Conservation (phyloP, 148 eudicot genomes). For the Rhododendron ferrugineum region DNA sequence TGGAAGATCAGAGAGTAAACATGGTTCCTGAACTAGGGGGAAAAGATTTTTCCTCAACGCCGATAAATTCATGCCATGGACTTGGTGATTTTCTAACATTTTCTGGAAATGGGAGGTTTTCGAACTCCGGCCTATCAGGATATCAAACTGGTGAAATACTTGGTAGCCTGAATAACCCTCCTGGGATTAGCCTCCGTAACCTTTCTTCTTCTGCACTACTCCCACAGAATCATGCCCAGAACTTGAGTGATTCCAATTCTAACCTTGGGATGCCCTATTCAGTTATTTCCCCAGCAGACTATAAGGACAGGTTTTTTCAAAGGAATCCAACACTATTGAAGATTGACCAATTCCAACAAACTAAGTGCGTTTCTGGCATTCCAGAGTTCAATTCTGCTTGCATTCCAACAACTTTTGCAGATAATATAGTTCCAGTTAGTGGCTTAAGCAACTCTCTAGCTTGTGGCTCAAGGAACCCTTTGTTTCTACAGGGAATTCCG, state of each 20-base stretch:
- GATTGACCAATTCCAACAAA: constrained; percentile 32
- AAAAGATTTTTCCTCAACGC: constrained; percentile 36
- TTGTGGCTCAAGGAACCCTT: constrained; percentile 13
- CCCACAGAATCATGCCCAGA: constrained; percentile 37
- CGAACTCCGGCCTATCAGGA: constrained; percentile 23
- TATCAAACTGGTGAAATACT: constrained; percentile 37
- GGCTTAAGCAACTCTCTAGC: constrained; percentile 20
- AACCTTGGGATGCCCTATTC: constrained; percentile 30
- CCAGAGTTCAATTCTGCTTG: constrained; percentile 20
- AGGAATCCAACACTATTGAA: constrained; percentile 28
- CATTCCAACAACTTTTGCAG: constrained; percentile 13
- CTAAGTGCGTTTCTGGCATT: constrained; percentile 14
- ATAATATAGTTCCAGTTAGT: constrained; percentile 5
- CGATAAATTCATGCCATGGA: constrained; percentile 45
- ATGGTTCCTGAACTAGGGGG: constrained; percentile 35
- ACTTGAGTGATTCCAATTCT: constrained; percentile 21
- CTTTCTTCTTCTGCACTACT: constrained; percentile 48
- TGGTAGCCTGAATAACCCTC: constrained; percentile 41
- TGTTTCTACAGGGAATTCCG: constrained; percentile 20
- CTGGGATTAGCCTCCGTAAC: constrained; percentile 41
- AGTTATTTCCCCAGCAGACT: constrained; percentile 21
- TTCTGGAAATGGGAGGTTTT: constrained; percentile 34
- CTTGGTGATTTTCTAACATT: constrained; percentile 46
- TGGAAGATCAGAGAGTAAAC: constrained; percentile 34
- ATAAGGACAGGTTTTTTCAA: constrained; percentile 32